A percentile compares a stretch with the other conserved stretches of the same genome.
phyloP scores from a whole-genome alignment of 176 grass and related monocot genomes.

The Zizania latifolia region DNA sequence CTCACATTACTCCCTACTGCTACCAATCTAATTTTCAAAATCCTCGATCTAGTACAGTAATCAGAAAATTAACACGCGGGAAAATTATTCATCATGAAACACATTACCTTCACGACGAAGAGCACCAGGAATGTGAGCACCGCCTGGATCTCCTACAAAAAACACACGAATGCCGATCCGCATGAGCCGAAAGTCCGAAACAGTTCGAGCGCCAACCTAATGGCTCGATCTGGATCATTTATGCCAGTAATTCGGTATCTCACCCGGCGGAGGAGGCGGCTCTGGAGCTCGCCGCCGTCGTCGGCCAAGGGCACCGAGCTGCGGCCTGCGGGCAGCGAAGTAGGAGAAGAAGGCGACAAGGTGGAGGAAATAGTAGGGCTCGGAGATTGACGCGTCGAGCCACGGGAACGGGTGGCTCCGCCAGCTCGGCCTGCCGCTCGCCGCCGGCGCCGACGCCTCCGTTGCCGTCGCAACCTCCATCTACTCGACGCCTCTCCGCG shows the following conservation, averaged over 20 bases:
- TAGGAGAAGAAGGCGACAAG: conserved; percentile 85
- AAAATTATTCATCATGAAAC: not conserved
- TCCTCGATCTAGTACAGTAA: not conserved
- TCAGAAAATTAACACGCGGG: not conserved
- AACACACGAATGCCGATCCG: conserved; percentile 13
- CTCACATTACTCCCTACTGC: not conserved
- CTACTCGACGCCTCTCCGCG: not conserved
- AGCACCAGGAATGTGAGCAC: conserved; percentile 67
- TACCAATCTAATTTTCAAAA: not conserved
- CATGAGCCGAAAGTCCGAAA: conserved; percentile 23
- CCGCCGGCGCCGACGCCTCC: conserved; percentile 42
- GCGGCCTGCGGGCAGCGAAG: conserved; percentile 76
- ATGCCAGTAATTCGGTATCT: not conserved
- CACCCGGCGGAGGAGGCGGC: conserved; percentile 63
- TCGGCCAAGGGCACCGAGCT: conserved; percentile 35
- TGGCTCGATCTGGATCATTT: not conserved
- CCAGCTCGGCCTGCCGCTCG: conserved; percentile 10
- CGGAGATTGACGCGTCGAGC: conserved; percentile 62
- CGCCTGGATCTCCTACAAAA: conserved; percentile 82
- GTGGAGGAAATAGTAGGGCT: conserved; percentile 89
- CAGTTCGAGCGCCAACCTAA: not conserved
- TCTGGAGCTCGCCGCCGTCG: conserved; percentile 41
- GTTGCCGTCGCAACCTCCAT: conserved; percentile 54
- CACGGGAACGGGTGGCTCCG: conserved; percentile 63
- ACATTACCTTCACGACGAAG: conserved; percentile 67